Conservation (phyloP, 2,329 filamentous ascomycete genomes). For the Microcyclospora pomicola region DNA sequence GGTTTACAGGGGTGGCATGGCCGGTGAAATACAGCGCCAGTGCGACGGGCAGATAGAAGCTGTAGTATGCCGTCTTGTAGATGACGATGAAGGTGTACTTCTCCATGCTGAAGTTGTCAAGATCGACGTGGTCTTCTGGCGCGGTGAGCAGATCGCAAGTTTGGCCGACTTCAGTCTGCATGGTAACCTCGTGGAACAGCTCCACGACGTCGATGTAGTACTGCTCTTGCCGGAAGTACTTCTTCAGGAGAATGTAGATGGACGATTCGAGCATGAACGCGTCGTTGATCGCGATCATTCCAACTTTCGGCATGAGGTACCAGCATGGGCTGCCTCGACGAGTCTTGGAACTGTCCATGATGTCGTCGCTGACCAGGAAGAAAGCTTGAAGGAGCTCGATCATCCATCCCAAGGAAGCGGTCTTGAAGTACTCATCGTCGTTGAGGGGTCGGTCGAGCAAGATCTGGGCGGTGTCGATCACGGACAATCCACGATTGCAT, state of each 20-base stretch:
- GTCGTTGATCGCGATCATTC: constrained; percentile 97
- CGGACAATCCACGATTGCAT: constrained; percentile 97
- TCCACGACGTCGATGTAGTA: constrained; percentile 84
- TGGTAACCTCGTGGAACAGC: constrained; percentile 88
- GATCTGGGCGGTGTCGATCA: constrained; percentile 76
- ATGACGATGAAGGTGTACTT: constrained; percentile 98
- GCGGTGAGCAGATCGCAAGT: constrained; percentile 89
- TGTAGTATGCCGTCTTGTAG: constrained; percentile 99
- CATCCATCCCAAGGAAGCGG: constrained; percentile 87
- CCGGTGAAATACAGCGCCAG: constrained; percentile 77
- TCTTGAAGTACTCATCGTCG: constrained; percentile 74
- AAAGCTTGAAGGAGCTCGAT: constrained; percentile 97
- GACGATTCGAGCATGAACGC: constrained; percentile 84
- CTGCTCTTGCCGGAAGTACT: constrained; percentile 79
- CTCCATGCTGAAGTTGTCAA: constrained; percentile 86
- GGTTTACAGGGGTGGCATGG: constrained; percentile 73
- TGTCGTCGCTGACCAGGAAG: constrained; percentile 96
- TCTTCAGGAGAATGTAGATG: constrained; percentile 87
- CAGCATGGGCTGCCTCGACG: constrained; percentile 90
- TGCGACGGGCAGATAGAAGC: constrained; percentile 93
- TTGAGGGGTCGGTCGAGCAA: constrained; percentile 59
- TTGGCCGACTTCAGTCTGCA: constrained; percentile 93
- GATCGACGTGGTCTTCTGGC: constrained; percentile 82
- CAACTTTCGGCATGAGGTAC: constrained; percentile 81
- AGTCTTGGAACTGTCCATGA: constrained; percentile 94